Evolutionary conservation across 306 rosid genomes (phyloP), one percentile per base, ranked within the genome.

Genomic region (Rubus idaeus): DNA sequence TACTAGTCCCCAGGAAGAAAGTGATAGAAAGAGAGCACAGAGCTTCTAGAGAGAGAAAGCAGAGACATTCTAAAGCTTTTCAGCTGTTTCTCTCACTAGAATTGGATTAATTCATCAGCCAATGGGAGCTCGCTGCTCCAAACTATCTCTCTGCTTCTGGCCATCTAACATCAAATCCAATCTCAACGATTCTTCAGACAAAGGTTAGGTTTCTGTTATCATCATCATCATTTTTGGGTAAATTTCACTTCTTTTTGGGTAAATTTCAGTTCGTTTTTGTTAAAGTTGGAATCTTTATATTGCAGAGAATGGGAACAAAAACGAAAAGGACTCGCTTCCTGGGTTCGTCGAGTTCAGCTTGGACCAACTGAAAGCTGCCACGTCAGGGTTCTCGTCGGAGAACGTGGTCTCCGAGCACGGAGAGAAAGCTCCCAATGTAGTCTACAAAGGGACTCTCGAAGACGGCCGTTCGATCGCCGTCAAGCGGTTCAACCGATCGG

Each of bases 71-170:
- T 44, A 49, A 61, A 55, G 39, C 57, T 16, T 55, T 50, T 50
- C 14, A 71, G 51, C 76, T 78, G 10, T 63, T 42, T 20, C 70
- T 74, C 75, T 60, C 50, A 10, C 23, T 60, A 20, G 53, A 68
- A 73, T 77, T 88, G 61, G 73, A n/a, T 67, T 74, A 68, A 9
- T 12, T 9, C 39, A n/a, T 62, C 82, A 14, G 67, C 87, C 84
- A 83, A 96, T 96, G 99, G 99, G 99, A 86, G 94, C 77, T 89
- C 91, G 97, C 78, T 96, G 98, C 91, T 96, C 99, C 79, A 96
- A 85, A 76, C 77, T 87, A 57, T 82, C 96, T 62, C 85, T 88
- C 18, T 96, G 98, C 71, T 96, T 93, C 85, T 92, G 97, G 89
- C 86, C 96, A n/a, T 93, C 94, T 20, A 79, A 85, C 70, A 77